Evolutionary conservation across 139 green algal genomes (phyloP).

Genomic region (Picochlorum costavermella): DNA sequence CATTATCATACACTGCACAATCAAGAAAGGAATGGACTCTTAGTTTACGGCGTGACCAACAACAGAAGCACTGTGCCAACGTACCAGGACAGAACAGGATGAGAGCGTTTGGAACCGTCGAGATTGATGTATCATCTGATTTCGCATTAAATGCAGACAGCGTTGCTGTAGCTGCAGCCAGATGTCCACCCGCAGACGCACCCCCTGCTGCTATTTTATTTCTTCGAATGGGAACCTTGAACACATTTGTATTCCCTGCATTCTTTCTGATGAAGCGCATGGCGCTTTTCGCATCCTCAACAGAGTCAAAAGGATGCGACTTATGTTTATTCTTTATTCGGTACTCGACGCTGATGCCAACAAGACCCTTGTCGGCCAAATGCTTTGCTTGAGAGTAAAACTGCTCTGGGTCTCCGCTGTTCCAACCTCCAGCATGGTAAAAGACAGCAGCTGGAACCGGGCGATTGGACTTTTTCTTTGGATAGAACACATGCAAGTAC

Average conservation of each 20-base stretch:
- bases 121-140: slow-evolving; percentile 4
- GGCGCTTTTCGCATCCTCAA: neutral
- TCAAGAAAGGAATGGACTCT: too few species aligned
- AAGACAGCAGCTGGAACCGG: slow-evolving; percentile 3
- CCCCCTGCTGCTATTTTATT: neutral
- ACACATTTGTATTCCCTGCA: neutral
- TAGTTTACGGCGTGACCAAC: too few species aligned
- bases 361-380: neutral
- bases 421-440: neutral
- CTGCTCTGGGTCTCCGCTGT: neutral
- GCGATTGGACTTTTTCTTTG: neutral
- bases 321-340: neutral
- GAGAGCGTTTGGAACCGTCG: neutral
- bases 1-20: slow-evolving; percentile 1
- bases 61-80: too few species aligned
- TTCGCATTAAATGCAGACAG: slow-evolving; percentile 18
- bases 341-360: neutral
- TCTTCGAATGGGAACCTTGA: neutral
- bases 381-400: neutral
- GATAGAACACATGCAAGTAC: neutral
- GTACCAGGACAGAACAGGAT: neutral
- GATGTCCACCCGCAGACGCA: neutral
- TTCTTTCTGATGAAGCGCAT: slow-evolving; percentile 3
- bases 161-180: slow-evolving; percentile 12
- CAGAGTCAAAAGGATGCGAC: neutral